A percentile compares a stretch with the other conserved stretches of the same genome.
These are phyloP conservation scores for Nematodospora anomalae DNA, from an alignment of 1,139 yeast genomes.

Conservation along the genomic window DNA sequence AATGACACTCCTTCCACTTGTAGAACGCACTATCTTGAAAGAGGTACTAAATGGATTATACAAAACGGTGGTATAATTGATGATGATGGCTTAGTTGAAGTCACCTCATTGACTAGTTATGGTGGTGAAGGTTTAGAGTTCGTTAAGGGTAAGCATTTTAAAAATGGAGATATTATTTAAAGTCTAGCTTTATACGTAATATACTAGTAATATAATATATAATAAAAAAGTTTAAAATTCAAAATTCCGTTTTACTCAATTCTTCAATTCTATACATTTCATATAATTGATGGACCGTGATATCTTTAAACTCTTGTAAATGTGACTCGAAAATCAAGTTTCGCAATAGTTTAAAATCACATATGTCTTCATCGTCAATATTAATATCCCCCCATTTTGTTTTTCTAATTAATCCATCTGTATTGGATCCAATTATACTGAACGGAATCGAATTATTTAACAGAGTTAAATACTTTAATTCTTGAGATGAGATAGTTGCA, in stretches of 20 bases:
- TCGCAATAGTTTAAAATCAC: constrained; percentile 59
- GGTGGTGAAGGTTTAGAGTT: constrained; percentile 78
- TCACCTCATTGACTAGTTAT: constrained; percentile 71
- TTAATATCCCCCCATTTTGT: constrained; percentile 23
- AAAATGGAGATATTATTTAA: constrained; percentile 41
- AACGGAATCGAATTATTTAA: constrained; percentile 23
- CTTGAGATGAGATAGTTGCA: constrained; percentile 11
- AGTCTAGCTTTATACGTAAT: too few relatives aligned
- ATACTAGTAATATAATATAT: background rate
- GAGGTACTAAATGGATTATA: constrained; percentile 77
- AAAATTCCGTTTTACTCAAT: constrained; percentile 9
- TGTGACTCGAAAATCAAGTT: constrained; percentile 65
- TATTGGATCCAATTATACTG: constrained; percentile 19
- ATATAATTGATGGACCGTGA: constrained; percentile 59
- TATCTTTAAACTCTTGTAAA: constrained; percentile 65
- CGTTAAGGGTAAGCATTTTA: constrained; percentile 53
- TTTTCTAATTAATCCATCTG: constrained; percentile 12
- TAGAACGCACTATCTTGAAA: constrained; percentile 58
- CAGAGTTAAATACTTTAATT: constrained; percentile 14
- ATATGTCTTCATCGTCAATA: constrained; percentile 48
- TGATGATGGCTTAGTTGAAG: constrained; percentile 66
- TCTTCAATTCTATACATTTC: constrained; percentile 54
- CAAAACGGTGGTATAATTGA: constrained; percentile 65
- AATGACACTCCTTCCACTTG: constrained; percentile 88
- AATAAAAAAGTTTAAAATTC: background rate